Evolutionary conservation across 2,329 filamentous ascomycete genomes (phyloP).

Genomic region (Hypoxylon sp.): DNA sequence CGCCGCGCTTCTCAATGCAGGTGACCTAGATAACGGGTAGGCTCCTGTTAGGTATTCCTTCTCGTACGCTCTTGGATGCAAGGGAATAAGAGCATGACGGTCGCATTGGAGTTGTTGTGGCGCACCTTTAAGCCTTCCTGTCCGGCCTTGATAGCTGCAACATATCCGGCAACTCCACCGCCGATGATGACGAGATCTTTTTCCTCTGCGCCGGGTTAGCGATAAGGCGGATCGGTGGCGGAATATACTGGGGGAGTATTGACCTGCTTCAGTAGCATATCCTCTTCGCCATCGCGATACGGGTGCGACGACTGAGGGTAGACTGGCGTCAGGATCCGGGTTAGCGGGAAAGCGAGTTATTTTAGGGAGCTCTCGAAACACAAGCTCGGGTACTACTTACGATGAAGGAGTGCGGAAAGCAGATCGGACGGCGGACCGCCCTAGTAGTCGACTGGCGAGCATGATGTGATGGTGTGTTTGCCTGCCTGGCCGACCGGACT

Average conservation of each 20-base stretch:
- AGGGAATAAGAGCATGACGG: neutral
- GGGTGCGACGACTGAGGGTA: slow-evolving; percentile 65
- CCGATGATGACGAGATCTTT: slow-evolving; percentile 98
- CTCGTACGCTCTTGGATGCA: neutral
- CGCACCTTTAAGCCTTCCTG: slow-evolving; percentile 95
- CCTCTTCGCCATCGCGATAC: slow-evolving; percentile 69
- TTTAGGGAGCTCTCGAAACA: slow-evolving; percentile 39
- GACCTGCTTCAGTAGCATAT: slow-evolving; percentile 72
- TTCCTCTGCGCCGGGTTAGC: slow-evolving; percentile 73
- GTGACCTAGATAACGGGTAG: slow-evolving; percentile 75
- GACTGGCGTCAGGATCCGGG: slow-evolving; percentile 57
- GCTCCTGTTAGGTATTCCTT: slow-evolving; percentile 18
- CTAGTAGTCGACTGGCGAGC: slow-evolving; percentile 74
- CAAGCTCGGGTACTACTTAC: slow-evolving; percentile 59
- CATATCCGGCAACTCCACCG: slow-evolving; percentile 97
- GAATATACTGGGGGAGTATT: slow-evolving; percentile 53
- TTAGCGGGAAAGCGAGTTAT: slow-evolving; percentile 48
- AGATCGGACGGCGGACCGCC: slow-evolving; percentile 70
- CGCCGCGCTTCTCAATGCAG: slow-evolving; percentile 98
- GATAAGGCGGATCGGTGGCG: slow-evolving; percentile 67
- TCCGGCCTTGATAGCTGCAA: slow-evolving; percentile 98
- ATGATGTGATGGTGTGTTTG: slow-evolving; percentile 63
- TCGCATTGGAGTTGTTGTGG: slow-evolving; percentile 20
- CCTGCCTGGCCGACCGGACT: slow-evolving; percentile 36
- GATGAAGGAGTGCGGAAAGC: slow-evolving; percentile 67